phyloP scores from a whole-genome alignment of 2,329 filamentous ascomycete species.

The Metarhizium robertsii region DNA sequence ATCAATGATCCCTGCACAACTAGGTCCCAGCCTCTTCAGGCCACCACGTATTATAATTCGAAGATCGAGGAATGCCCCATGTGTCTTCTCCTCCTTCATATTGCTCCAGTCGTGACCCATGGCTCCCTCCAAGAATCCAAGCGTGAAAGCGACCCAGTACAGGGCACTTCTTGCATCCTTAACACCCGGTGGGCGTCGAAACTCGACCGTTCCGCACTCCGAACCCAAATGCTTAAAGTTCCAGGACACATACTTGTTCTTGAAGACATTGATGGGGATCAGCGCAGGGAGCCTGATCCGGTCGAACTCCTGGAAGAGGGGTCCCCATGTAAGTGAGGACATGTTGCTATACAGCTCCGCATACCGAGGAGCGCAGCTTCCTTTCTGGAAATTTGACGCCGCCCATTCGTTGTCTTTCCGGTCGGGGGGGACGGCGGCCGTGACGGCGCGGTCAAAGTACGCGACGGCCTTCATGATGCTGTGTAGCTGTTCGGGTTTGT shows the following conservation, averaged over 20 bases:
- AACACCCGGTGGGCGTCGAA: neutral
- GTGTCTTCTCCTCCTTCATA: neutral
- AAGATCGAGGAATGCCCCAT: neutral
- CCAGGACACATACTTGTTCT: neutral
- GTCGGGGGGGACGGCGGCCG: neutral
- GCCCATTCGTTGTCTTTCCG: neutral
- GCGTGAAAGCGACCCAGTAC: neutral
- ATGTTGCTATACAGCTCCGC: neutral
- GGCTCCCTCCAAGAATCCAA: neutral
- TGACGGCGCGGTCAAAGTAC: neutral
- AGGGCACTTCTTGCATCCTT: neutral
- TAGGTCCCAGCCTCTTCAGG: too few relatives aligned
- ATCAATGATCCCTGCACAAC: too few relatives aligned
- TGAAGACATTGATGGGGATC: neutral
- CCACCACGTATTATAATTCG: too few relatives aligned
- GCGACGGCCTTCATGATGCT: neutral
- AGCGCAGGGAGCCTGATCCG: neutral
- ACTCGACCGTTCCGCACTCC: neutral
- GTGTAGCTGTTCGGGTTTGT: neutral
- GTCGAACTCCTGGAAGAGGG: neutral
- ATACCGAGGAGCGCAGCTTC: neutral
- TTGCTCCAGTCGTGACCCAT: neutral
- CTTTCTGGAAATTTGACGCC: neutral
- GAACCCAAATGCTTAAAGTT: neutral
- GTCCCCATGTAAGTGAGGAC: neutral